Base-by-base conservation (phyloP, 2,329 filamentous ascomycete species). In the Pyrenophora seminiperda region DNA sequence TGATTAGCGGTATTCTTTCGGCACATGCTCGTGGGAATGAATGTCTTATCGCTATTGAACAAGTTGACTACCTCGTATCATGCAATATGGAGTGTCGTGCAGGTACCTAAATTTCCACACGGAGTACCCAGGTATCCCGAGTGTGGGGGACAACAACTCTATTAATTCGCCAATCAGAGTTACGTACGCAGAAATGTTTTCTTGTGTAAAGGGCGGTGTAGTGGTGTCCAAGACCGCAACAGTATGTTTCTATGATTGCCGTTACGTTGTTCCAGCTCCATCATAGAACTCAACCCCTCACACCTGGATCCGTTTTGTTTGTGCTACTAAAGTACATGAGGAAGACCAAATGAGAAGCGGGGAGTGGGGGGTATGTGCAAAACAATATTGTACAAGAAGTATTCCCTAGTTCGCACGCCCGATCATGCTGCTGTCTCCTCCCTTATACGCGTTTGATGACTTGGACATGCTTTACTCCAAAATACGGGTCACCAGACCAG, bases 401-500 rank as follows among this genome's bases (percentile, higher is more conserved):
- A 43, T 47, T 37, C 43, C 48, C 42, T 47, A 30, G 30, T 34
- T 50, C 45, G 42, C 53, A 47, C 52, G 44, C 32, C 33, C 31
- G 56, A 45, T 46, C 49, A 50, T 47, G 41, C 31, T 45, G 30
- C 20, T 15, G 41, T 47, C 33, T 45, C 29, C 18, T 50, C 19
- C 33, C 32, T 11, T 5, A 33, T 19, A 19, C 31, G 10, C 4
- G 11, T 19, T 33, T 37, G 11, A 9, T 18, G 24, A 13, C 17
- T 30, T 7, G 14, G 13, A 18, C 3, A 7, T 44, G n/a, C 45
- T 42, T 63, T 71, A 73, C 54, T 67, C 69, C 5, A 73, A 41
- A 36, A 74, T 63, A 42, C 65, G 72, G 27, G 72, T 74, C 11
- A 74, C 67, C 7, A 74, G 63, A 56, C 72, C 72, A 53, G 72